Conservation (phyloP, 441 rosid species). For the Pelargonium cotyledonis region DNA sequence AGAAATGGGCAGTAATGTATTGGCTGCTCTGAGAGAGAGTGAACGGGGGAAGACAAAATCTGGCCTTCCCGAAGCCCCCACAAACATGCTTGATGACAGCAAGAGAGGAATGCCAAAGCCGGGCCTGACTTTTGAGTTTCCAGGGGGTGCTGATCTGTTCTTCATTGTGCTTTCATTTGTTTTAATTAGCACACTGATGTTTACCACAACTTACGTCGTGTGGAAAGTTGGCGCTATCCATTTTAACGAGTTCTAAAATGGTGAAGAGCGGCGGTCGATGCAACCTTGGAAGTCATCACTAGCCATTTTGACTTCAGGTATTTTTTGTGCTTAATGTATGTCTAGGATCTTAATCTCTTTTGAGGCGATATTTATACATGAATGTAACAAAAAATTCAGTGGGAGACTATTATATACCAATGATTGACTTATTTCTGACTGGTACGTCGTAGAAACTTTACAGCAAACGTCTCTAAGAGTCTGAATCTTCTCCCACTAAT, state of each 20-base stretch:
- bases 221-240: conserved; percentile 96
- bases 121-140: conserved; percentile 69
- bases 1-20: conserved; percentile 60
- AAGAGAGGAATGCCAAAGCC: conserved; percentile 74
- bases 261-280: background rate
- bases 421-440: background rate
- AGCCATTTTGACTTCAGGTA: background rate
- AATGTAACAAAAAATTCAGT: background rate
- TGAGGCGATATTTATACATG: background rate
- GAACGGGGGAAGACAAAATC: conserved; percentile 64
- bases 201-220: conserved; percentile 70
- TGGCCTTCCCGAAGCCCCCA: conserved; percentile 81
- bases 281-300: no score
- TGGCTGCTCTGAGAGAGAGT: conserved; percentile 68
- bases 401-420: background rate
- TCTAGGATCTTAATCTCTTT: background rate
- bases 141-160: conserved; percentile 67
- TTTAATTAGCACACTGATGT: conserved; percentile 77
- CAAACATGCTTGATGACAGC: conserved; percentile 79
- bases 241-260: conserved; percentile 57
- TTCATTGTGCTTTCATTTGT: conserved; percentile 60
- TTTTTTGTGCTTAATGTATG: background rate
- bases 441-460: no score
- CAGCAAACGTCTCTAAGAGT: no score
- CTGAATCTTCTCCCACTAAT: no score